Evolutionary conservation across 495 filamentous ascomycete genomes (phyloP).

Genomic region (Hypomontagnella monticulosa): DNA sequence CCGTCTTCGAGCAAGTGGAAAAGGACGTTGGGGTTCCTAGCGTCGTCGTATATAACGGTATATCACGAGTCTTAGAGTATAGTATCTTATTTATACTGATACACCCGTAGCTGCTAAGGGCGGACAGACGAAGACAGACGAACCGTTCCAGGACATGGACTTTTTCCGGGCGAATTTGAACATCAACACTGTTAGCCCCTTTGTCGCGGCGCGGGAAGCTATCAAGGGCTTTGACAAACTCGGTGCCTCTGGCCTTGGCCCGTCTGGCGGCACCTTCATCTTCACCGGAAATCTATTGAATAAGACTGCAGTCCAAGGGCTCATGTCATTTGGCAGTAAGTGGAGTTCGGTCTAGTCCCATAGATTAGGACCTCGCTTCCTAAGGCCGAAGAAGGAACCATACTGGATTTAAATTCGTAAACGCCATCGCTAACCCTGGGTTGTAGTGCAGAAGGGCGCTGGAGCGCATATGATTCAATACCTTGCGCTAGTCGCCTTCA

Average conservation of each 20-base stretch:
- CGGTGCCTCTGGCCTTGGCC: slow-evolving; percentile 17
- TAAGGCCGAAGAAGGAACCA: background rate
- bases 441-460: slow-evolving; percentile 50
- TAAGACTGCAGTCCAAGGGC: slow-evolving; percentile 36
- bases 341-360: background rate
- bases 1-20: slow-evolving; percentile 53
- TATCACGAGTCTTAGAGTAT: slow-evolving; percentile 6
- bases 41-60: slow-evolving; percentile 48
- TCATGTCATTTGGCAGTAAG: slow-evolving; percentile 43
- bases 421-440: background rate
- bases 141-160: slow-evolving; percentile 30
- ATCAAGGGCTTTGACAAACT: slow-evolving; percentile 44
- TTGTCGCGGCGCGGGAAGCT: slow-evolving; percentile 52
- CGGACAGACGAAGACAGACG: background rate
- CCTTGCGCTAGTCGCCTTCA: slow-evolving; percentile 41
- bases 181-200: slow-evolving; percentile 53
- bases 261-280: slow-evolving; percentile 49
- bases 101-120: slow-evolving; percentile 1
- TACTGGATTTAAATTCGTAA: too few species aligned
- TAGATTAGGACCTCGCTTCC: background rate
- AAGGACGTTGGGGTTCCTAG: slow-evolving; percentile 49
- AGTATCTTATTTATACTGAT: background rate
- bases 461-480: slow-evolving; percentile 46
- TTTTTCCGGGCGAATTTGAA: slow-evolving; percentile 31
- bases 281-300: slow-evolving; percentile 56